A percentile compares a stretch with the other conserved stretches of the same genome.
Evolutionary conservation across 1,284 basidiomycete genomes (phyloP).

Genomic region (Blastosporella zonata): DNA sequence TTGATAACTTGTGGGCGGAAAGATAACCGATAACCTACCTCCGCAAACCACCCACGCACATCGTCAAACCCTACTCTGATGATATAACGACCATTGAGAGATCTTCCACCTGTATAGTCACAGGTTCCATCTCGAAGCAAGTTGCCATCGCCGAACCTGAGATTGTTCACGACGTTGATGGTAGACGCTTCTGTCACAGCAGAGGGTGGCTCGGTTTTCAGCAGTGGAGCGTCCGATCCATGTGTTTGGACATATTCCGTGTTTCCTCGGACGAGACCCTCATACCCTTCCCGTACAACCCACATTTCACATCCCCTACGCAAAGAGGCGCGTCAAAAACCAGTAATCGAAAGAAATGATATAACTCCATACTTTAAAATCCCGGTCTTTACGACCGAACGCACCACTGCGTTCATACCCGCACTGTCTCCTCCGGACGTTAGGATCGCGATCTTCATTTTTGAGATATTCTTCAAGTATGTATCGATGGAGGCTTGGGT

Average conservation of each 20-base stretch:
- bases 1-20: conserved; percentile 1
- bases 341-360: conserved; percentile 8
- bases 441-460: conserved; percentile 86
- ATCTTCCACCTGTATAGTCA: conserved; percentile 66
- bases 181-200: conserved; percentile 27
- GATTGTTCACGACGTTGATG: conserved; percentile 56
- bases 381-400: conserved; percentile 85
- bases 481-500: too few species aligned
- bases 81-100: conserved; percentile 90
- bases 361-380: conserved; percentile 71
- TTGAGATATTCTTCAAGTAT: background rate
- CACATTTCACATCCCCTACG: conserved; percentile 87
- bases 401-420: conserved; percentile 95
- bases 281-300: conserved; percentile 96
- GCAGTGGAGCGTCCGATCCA: conserved; percentile 13
- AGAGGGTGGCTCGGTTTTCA: background rate
- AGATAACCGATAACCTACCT: conserved; percentile 45
- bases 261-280: conserved; percentile 85
- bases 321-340: conserved; percentile 11
- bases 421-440: conserved; percentile 98
- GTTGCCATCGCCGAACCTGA: conserved; percentile 90
- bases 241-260: conserved; percentile 30
- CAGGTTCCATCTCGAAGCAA: conserved; percentile 89
- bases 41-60: conserved; percentile 91
- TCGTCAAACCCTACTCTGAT: conserved; percentile 98